Base-by-base conservation (phyloP, 805 yeast genomes). In the Candida koratica region DNA sequence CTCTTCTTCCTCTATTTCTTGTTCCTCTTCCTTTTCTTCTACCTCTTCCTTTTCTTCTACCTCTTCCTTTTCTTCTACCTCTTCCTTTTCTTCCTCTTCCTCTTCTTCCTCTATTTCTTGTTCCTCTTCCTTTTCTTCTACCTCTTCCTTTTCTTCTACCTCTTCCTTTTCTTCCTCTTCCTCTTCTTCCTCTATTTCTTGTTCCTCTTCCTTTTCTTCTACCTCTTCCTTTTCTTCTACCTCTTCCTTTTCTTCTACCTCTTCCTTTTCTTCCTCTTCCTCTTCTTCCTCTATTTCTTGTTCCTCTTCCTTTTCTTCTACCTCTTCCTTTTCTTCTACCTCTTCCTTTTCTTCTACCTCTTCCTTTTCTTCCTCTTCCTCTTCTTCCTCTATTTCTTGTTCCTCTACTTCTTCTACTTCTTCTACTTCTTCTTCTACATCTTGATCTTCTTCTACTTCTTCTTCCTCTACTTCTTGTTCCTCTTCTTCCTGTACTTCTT, bases 371-470 rank as follows among this genome's bases (percentile, higher is more conserved):
- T 20, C 10, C 7, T 7, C 23, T 20, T 6, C 15, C 20, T 29
- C 32, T 19, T n/a, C 17, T 27, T 17, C 17, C 29, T 28, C 11
- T 25, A n/a, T 20, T 10, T 20, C 23, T 10, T 20, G 9, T 18
- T 32, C 38, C 25, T 39, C 45, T n/a, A 23, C 29, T 6, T 23
- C 25, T 4, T 14, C 26, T 17, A 4, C 40, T 23, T 32, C 29
- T 6, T 15, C 32, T n/a, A 29, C 41, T 15, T 34, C 37, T n/a
- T 26, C 29, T 6, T 23, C 25, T 4, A 11, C 26, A 15, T 4
- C 40, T 35, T 42, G 43, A 16, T 23, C 31, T 23, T 28, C 44
- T 17, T 42, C 39, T 13, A 14, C 39, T 4, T 14, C 39, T 24
- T 24, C 25, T 12, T 16, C 34, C 8, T 29, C 34, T 18, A 15